A percentile compares a stretch with the other conserved stretches of the same genome.
Conservation (phyloP, 306 rosid genomes). For the Cicer arietinum region DNA sequence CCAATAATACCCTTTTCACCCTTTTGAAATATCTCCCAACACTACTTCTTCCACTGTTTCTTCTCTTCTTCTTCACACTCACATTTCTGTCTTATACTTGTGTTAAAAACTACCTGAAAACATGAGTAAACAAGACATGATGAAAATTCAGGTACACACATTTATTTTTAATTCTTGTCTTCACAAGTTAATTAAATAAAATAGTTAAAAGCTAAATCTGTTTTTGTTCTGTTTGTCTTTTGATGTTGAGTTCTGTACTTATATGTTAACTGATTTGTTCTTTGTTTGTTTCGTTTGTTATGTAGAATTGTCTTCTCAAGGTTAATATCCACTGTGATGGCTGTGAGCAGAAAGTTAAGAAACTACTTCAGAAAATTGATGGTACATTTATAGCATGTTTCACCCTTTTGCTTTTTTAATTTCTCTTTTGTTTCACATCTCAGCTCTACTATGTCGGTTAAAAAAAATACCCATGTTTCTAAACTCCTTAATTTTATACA, state of each 20-base stretch:
- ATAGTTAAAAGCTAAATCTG: neutral
- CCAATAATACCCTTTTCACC: conserved; percentile 52
- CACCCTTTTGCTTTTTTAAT: neutral
- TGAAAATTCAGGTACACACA: conserved; percentile 74
- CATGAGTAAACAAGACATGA: conserved; percentile 83
- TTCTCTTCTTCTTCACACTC: conserved; percentile 36
- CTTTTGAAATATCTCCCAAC: conserved; percentile 42
- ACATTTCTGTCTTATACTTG: conserved; percentile 15
- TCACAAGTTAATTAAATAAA: neutral
- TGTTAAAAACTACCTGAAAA: conserved; percentile 6
- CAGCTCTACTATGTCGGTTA: conserved; percentile 29
- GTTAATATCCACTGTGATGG: conserved; percentile 92
- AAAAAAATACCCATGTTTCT: neutral
- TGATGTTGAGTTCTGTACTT: neutral
- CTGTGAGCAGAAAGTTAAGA: conserved; percentile 80
- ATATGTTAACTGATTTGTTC: conserved; percentile 26
- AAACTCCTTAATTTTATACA: neutral
- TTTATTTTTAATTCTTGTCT: conserved; percentile 24
- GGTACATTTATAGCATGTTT: conserved; percentile 51
- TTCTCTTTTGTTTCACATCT: conserved; percentile 17
- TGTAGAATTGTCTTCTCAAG: conserved; percentile 75
- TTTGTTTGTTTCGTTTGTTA: conserved; percentile 27
- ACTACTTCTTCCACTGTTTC: neutral
- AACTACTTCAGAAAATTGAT: conserved; percentile 83
- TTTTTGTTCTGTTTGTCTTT: neutral